phyloP scores from a whole-genome alignment of 768 basidiomycete species.

The Dacryopinax primogenitus region DNA sequence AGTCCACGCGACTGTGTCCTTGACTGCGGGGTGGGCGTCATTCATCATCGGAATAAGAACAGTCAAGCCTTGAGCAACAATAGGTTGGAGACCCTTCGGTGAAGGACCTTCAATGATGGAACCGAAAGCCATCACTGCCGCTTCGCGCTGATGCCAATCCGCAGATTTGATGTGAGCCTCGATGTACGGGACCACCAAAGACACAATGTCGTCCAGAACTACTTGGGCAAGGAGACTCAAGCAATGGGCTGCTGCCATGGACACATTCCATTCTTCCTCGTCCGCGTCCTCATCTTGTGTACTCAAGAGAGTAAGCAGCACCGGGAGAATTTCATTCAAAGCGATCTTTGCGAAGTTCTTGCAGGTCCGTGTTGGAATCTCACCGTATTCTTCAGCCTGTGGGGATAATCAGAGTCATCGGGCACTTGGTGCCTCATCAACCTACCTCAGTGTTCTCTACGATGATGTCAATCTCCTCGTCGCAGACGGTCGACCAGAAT shows the following conservation, averaged over 20 bases:
- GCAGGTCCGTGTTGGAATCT: slow-evolving; percentile 71
- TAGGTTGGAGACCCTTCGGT: slow-evolving; percentile 68
- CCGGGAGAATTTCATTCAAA: slow-evolving; percentile 86
- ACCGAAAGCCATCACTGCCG: slow-evolving; percentile 96
- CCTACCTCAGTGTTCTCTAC: slow-evolving; percentile 82
- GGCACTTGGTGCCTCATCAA: neutral
- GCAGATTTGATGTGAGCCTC: slow-evolving; percentile 84
- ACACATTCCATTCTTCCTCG: slow-evolving; percentile 97
- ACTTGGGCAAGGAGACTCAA: slow-evolving; percentile 78
- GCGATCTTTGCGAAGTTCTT: slow-evolving; percentile 90
- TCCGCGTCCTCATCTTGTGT: slow-evolving; percentile 94
- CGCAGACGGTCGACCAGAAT: slow-evolving; percentile 98
- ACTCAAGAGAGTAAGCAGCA: slow-evolving; percentile 74
- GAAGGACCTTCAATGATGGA: slow-evolving; percentile 96
- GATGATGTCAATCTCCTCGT: slow-evolving; percentile 87
- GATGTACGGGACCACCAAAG: slow-evolving; percentile 92
- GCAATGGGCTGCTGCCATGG: slow-evolving; percentile 93
- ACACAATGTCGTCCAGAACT: slow-evolving; percentile 80
- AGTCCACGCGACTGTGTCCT: slow-evolving; percentile 97
- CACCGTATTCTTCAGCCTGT: slow-evolving; percentile 81
- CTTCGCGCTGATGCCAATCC: slow-evolving; percentile 93
- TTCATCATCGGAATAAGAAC: slow-evolving; percentile 90
- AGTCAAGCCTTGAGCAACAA: slow-evolving; percentile 87
- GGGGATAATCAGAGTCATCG: neutral
- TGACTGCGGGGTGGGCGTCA: slow-evolving; percentile 71